These are phyloP conservation scores for Kwoniella shivajii DNA, from an alignment of 1,284 basidiomycete genomes.

Conservation along the genomic window DNA sequence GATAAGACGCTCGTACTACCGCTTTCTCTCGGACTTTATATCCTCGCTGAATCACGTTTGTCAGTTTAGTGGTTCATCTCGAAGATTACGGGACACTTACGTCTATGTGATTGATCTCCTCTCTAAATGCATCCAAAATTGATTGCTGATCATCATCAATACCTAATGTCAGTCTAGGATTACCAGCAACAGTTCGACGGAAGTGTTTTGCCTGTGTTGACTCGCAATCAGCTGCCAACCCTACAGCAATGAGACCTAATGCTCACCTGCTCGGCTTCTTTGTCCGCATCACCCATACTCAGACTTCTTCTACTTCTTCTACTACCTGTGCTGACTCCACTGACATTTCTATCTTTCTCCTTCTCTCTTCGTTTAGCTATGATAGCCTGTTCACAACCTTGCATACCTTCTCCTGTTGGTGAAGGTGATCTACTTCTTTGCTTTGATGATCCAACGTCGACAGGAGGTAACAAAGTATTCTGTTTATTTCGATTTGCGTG, in stretches of 20 bases:
- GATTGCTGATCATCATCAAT: constrained; percentile 42
- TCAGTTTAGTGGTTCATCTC: constrained; percentile 1
- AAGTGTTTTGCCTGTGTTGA: constrained; percentile 17
- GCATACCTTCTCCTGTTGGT: constrained; percentile 12
- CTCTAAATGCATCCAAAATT: constrained; percentile 47
- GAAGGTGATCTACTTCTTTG: constrained; percentile 5
- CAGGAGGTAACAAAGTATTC: constrained; percentile 12
- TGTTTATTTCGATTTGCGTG: constrained; percentile 11
- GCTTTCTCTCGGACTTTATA: constrained; percentile 68
- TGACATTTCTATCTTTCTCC: constrained; percentile 54
- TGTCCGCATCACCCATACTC: constrained; percentile 43
- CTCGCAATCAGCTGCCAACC: neutral
- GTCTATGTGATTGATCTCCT: constrained; percentile 44
- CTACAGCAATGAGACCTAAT: neutral
- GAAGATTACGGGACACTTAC: constrained; percentile 25
- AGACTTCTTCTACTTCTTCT: constrained; percentile 44
- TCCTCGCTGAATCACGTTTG: constrained; percentile 50
- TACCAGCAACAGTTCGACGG: constrained; percentile 14
- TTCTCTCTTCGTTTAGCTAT: constrained; percentile 70
- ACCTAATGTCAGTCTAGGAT: constrained; percentile 44
- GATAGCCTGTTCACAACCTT: constrained; percentile 67
- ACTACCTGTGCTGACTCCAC: constrained; percentile 22
- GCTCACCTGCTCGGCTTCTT: constrained; percentile 23
- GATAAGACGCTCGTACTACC: constrained; percentile 79
- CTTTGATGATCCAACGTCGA: neutral